These are phyloP conservation scores for Fagus sylvatica DNA, from an alignment of 306 rosid genomes.

Conservation along the genomic window DNA sequence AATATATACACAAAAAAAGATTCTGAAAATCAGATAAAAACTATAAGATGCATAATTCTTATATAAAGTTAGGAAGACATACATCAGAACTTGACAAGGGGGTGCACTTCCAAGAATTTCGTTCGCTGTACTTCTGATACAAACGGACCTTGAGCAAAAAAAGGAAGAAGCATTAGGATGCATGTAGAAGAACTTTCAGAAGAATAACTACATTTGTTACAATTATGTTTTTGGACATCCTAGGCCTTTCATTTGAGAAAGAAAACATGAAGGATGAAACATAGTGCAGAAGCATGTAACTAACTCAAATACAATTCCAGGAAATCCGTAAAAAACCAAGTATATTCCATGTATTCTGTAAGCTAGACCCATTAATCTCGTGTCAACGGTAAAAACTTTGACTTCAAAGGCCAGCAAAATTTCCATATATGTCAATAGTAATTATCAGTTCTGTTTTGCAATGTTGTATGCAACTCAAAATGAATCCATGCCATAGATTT, in stretches of 20 bases:
- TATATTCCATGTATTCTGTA: slow-evolving; percentile 17
- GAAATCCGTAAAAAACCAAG: slow-evolving; percentile 3
- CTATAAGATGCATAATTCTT: slow-evolving; percentile 14
- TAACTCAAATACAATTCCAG: slow-evolving; percentile 21
- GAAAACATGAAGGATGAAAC: slow-evolving; percentile 6
- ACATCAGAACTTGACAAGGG: slow-evolving; percentile 75
- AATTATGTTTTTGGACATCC: not conserved
- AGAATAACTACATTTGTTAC: not conserved
- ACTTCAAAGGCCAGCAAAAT: not conserved
- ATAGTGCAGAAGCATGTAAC: slow-evolving; percentile 7
- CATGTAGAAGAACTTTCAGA: slow-evolving; percentile 24
- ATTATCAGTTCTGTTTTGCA: not conserved
- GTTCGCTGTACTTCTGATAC: slow-evolving; percentile 90
- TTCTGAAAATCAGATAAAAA: not conserved
- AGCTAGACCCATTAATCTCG: not conserved
- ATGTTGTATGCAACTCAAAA: slow-evolving; percentile 5
- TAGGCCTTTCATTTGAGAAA: slow-evolving; percentile 23
- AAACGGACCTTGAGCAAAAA: slow-evolving; percentile 70
- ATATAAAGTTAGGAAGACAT: slow-evolving; percentile 19
- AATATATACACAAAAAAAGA: slow-evolving; percentile 6
- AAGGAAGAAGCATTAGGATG: slow-evolving; percentile 25
- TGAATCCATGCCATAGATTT: slow-evolving; percentile 22
- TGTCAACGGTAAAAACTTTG: not conserved
- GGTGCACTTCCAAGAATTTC: slow-evolving; percentile 72
- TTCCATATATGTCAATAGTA: not conserved